Base-by-base conservation (phyloP, 331 rosid genomes). In the Spiraea crenata region DNA sequence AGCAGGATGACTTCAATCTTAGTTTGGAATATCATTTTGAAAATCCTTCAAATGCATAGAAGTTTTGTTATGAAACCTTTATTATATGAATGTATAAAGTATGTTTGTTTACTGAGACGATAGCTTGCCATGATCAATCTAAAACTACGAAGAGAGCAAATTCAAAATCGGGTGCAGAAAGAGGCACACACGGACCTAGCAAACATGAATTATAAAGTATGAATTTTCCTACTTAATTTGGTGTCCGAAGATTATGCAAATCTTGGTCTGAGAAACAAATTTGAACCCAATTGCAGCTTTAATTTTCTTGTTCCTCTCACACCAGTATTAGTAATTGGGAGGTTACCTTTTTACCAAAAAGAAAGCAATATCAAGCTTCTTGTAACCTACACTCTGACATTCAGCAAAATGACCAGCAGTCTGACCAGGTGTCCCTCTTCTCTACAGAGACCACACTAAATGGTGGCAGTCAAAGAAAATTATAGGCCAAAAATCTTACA, bases 311-410 rank as follows among this genome's bases (percentile, higher is more conserved):
- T 51, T n/a, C 4, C 49, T 51, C 49, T 51, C 9, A 7, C 51
- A 68, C 73, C 73, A 19, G 54, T 6, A 68, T 19, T 52, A 68
- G 63, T 40, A 68, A 54, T 19, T 68, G 63, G 42, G 50, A 50
- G 62, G 51, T 13, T 11, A 17, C 51, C 40, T 20, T 54, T 68
- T 40, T 52, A 40, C 15, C 5, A 34, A 39, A 20, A 68, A 39
- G 25, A 54, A 68, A 40, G 20, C 60, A 67, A 37, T 16, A 35
- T 7, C 47, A 38, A 50, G 13, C 12, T 67, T 38, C 7, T 5
- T 67, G 49, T 50, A 38, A 67, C 60, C 59, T 1, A 52, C 20
- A 17, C 40, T 52, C 11, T 54, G 73, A 39, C 63, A 13, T 39
- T 39, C 20, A 40, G 40, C 40, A 68, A 58, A 68, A 39, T 39